phyloP scores from a whole-genome alignment of 139 green algal species.

The Coccomyxa sp. region DNA sequence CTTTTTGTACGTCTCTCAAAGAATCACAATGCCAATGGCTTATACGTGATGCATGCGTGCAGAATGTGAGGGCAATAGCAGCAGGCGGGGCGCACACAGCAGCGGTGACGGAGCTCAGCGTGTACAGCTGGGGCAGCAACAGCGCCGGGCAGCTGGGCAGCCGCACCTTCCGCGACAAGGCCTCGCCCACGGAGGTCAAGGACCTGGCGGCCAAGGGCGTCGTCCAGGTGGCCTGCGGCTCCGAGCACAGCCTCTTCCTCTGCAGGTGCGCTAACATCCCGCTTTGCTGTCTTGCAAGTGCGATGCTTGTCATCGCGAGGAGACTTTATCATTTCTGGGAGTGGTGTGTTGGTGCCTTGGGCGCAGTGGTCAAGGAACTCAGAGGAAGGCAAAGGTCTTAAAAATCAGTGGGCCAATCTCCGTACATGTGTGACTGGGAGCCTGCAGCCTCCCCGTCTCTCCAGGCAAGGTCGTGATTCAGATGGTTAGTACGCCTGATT shows the following conservation, averaged over 20 bases:
- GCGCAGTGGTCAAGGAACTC: no score
- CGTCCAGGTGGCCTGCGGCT: conserved; percentile 46
- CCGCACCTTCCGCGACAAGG: conserved; percentile 27
- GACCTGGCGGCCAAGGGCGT: conserved; percentile 39
- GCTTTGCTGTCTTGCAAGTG: background rate
- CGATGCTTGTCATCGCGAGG: no score
- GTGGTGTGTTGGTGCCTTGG: no score
- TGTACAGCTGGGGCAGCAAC: conserved; percentile 74
- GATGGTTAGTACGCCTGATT: no score
- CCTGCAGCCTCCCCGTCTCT: no score
- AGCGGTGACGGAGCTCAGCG: conserved; percentile 53
- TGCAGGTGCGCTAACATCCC: conserved; percentile 9
- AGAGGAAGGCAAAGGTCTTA: no score
- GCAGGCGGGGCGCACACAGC: conserved; percentile 71
- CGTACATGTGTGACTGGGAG: no score
- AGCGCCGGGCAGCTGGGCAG: conserved; percentile 58
- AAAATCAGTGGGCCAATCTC: no score
- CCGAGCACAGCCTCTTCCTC: conserved; percentile 67
- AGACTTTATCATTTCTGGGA: no score
- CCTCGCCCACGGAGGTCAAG: conserved; percentile 29
- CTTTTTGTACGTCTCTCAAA: no score
- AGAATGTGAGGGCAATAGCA: conserved; percentile 61
- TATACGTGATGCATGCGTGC: conserved; percentile 1
- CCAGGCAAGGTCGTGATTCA: no score
- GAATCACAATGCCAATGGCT: no score